Base-by-base conservation (phyloP, 2,329 filamentous ascomycete species). In the Ophiocordyceps camponoti-saundersi region DNA sequence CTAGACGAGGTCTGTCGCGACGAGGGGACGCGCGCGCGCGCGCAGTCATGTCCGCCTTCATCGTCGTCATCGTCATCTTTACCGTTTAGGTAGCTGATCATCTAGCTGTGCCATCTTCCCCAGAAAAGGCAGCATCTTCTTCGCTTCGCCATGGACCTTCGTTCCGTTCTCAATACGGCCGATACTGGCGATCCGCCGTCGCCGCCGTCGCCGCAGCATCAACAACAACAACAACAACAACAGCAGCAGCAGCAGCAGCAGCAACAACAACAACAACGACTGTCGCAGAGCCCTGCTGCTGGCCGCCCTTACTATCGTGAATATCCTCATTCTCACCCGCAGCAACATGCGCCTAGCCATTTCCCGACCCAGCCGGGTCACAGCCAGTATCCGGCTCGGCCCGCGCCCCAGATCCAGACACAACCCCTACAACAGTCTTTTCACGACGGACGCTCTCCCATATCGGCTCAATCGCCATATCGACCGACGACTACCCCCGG, bases 91-190 rank as follows among this genome's bases (percentile, higher is more conserved):
- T n/a, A 10, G 3, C 15, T 16, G n/a, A n/a, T 36, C 32, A 36
- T 39, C 5, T 39, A 4, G 5, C 15, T 39, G 13, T 39, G 34
- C 30, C 3, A 32, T 11, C 30, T 11, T 32, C 30, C 13, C 11
- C 3, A 13, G 3, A 12, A 15, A 12, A 5, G 18, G 15, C 34
- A 13, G 34, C 6, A n/a, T 16, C 34, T n/a, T 39, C 34, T 5
- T 16, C 12, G 18, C 8, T 30, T 18, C 51, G 57, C 48, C 47
- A 70, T 77, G 73, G 72, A 76, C 64, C 65, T 77, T 48, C 61
- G 65, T 51, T 68, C 67, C 16, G 71, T 79, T 55, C 61, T 79
- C 44, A 79, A 77, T 58, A 64, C 67, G 21, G 66, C 70, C 34
- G 73, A 73, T 50, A 62, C 62, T 48, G 68, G 63, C 53, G 68